phyloP scores from a whole-genome alignment of 1,139 yeast genomes.

The Yamadazyma sp. region DNA sequence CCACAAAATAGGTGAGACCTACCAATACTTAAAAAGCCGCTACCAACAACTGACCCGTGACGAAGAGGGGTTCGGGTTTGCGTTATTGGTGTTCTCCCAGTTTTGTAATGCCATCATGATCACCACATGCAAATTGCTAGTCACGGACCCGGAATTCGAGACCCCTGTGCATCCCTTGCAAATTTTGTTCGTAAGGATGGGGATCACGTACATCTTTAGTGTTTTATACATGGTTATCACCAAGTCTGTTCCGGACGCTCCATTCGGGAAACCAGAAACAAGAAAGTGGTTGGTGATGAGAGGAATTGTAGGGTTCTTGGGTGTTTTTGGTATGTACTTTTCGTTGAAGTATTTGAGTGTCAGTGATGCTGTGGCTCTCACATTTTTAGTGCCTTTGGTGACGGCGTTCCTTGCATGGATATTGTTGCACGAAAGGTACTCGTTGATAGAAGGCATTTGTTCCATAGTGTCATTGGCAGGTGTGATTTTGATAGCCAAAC shows the following conservation, averaged over 20 bases:
- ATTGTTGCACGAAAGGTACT: constrained; percentile 66
- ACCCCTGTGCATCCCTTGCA: constrained; percentile 74
- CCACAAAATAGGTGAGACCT: background rate
- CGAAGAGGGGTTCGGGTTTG: constrained; percentile 28
- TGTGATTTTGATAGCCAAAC: constrained; percentile 79
- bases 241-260: constrained; percentile 55
- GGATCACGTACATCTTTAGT: constrained; percentile 63
- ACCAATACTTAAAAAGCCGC: background rate
- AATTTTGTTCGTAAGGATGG: constrained; percentile 75
- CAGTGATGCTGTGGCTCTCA: constrained; percentile 75
- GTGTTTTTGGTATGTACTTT: constrained; percentile 74
- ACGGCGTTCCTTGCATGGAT: constrained; percentile 76
- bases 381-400: constrained; percentile 75
- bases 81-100: constrained; percentile 55
- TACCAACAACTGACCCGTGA: background rate
- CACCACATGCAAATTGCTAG: constrained; percentile 68
- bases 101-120: constrained; percentile 77
- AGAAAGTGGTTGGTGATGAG: constrained; percentile 59
- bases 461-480: constrained; percentile 71
- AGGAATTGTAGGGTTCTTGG: constrained; percentile 75
- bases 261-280: constrained; percentile 67
- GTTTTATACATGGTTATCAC: constrained; percentile 52
- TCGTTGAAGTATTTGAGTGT: constrained; percentile 72
- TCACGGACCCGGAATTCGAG: constrained; percentile 55
- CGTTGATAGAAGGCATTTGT: constrained; percentile 65